Evolutionary conservation across 2,329 filamentous ascomycete species (phyloP).

Genomic region (Cercospora berteroae): DNA sequence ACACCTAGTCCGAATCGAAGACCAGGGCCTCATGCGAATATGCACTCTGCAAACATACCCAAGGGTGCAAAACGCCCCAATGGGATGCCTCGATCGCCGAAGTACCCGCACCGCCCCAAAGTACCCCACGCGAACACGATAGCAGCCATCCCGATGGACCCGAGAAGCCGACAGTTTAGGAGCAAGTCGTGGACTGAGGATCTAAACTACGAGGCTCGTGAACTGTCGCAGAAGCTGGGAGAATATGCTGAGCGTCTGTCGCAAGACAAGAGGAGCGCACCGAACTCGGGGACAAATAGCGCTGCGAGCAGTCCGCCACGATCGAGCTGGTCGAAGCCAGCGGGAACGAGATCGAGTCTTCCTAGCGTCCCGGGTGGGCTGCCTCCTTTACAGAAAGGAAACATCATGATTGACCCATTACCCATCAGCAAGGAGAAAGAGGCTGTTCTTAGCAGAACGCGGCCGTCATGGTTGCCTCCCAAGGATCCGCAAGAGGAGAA

Average conservation of each 20-base stretch:
- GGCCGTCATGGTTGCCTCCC: conserved; percentile 80
- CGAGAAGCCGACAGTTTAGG: conserved; percentile 32
- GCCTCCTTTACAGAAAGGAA: conserved; percentile 63
- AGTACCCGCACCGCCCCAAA: conserved; percentile 28
- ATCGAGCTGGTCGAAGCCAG: conserved; percentile 25
- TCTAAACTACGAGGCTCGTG: conserved; percentile 69
- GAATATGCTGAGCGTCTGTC: conserved; percentile 60
- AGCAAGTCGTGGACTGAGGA: conserved; percentile 74
- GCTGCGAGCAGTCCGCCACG: conserved; percentile 41
- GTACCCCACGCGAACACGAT: conserved; percentile 37
- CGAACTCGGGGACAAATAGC: conserved; percentile 25
- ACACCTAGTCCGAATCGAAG: conserved; percentile 39
- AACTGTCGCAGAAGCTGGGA: conserved; percentile 76
- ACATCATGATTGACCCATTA: conserved; percentile 80
- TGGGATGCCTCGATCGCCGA: conserved; percentile 33
- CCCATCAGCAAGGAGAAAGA: conserved; percentile 85
- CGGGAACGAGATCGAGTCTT: conserved; percentile 37
- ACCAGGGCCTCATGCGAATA: conserved; percentile 28
- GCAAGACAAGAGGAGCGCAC: conserved; percentile 47
- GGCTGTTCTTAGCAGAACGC: conserved; percentile 71
- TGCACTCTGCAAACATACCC: conserved; percentile 39
- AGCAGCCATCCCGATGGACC: conserved; percentile 28
- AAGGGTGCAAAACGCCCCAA: conserved; percentile 38
- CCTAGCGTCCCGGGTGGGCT: conserved; percentile 41
- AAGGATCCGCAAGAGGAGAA: conserved; percentile 89